Percentiles rank a stretch among this genome's conserved stretches.
These are phyloP conservation scores for Mrakia blollopis DNA, from an alignment of 768 basidiomycete genomes.

Conservation along the genomic window DNA sequence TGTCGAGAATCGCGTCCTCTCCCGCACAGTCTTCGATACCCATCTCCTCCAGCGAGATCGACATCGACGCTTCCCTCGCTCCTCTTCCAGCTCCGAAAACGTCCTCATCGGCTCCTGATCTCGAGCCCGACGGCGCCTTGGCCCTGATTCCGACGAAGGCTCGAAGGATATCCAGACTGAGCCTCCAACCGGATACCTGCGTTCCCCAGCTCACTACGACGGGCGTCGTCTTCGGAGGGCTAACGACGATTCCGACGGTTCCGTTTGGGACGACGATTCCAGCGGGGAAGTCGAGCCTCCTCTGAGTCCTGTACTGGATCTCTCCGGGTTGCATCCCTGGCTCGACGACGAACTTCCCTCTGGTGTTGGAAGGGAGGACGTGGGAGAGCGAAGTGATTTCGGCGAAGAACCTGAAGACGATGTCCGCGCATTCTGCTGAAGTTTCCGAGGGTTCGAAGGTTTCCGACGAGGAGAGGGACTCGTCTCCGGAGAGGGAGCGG, in stretches of 20 bases:
- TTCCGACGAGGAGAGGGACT: constrained; percentile 55
- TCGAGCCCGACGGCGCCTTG: background rate
- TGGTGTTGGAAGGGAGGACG: constrained; percentile 55
- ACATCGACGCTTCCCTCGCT: background rate
- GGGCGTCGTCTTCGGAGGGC: constrained; percentile 6
- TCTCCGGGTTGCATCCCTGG: constrained; percentile 8
- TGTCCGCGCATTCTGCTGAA: constrained; percentile 53
- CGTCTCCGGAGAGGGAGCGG: constrained; percentile 63
- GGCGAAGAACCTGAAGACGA: constrained; percentile 72
- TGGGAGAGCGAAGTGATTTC: constrained; percentile 69
- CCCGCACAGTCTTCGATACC: constrained; percentile 54
- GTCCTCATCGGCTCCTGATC: background rate
- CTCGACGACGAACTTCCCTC: constrained; percentile 1
- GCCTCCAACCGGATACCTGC: constrained; percentile 53
- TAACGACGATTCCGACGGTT: constrained; percentile 10
- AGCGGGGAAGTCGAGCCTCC: constrained; percentile 7
- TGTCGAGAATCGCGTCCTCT: constrained; percentile 62
- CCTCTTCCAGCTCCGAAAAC: constrained; percentile 7
- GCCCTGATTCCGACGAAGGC: background rate
- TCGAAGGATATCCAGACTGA: background rate
- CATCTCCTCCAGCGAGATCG: constrained; percentile 41
- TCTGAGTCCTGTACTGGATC: constrained; percentile 12
- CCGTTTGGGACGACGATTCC: constrained; percentile 4
- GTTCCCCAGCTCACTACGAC: constrained; percentile 20
- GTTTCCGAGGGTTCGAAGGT: constrained; percentile 22